Conservation (phyloP, 441 rosid species). For the Breynia disticha region DNA sequence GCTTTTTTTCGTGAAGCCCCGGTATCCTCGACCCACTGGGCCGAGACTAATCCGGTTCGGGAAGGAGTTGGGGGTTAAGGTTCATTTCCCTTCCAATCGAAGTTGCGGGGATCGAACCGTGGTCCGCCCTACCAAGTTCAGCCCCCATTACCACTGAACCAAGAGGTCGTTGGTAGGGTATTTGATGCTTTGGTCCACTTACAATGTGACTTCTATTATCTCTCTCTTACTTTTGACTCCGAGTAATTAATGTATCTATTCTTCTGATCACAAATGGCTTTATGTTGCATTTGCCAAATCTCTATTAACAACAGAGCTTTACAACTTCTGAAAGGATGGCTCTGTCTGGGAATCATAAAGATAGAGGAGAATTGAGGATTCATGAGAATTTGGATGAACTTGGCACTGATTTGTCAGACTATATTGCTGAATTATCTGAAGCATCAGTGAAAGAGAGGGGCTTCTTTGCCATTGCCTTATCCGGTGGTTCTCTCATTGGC, state of each 20-base stretch:
- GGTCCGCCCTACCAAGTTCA: too few species aligned
- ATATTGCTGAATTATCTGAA: constrained; percentile 76
- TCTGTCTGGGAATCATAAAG: constrained; percentile 38
- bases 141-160: too few species aligned
- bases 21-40: too few species aligned
- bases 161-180: too few species aligned
- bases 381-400: constrained; percentile 71
- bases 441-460: constrained; percentile 79
- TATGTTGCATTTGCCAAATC: constrained; percentile 13
- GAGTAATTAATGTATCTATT: not conserved
- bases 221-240: not conserved
- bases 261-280: constrained; percentile 5
- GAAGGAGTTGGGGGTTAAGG: too few species aligned
- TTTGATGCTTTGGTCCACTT: not conserved
- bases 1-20: too few species aligned
- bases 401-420: constrained; percentile 69
- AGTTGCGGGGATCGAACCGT: too few species aligned
- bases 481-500: constrained; percentile 79
- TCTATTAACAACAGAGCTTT: constrained; percentile 15
- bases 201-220: not conserved
- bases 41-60: too few species aligned
- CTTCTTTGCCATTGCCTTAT: constrained; percentile 68
- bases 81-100: too few species aligned
- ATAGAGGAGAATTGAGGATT: constrained; percentile 65
- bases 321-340: constrained; percentile 38